Conservation (phyloP, 805 yeast species). For the Yarrowia hollandica region DNA sequence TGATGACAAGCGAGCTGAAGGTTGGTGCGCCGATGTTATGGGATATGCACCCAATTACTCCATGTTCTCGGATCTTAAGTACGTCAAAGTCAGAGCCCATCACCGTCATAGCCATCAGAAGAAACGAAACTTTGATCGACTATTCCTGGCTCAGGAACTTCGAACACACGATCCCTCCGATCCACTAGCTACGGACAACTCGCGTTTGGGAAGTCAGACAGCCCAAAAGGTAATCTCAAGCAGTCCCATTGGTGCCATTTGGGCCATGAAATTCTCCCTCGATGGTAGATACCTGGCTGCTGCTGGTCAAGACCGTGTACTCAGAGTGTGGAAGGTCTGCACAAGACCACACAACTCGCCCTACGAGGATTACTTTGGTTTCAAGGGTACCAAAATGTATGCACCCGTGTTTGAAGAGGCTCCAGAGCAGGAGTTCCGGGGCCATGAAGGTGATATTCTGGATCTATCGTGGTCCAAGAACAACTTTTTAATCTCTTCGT, state of each 20-base stretch:
- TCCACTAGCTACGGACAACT: neutral
- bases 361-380: neutral
- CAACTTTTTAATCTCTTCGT: conserved; percentile 73
- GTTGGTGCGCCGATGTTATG: conserved; percentile 39
- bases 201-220: neutral
- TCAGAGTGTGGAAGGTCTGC: conserved; percentile 75
- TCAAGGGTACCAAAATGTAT: conserved; percentile 40
- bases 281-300: conserved; percentile 85
- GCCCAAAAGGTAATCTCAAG: conserved; percentile 8
- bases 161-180: conserved; percentile 5
- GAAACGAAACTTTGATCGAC: conserved; percentile 38
- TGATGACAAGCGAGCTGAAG: conserved; percentile 34
- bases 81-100: conserved; percentile 41
- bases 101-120: conserved; percentile 33
- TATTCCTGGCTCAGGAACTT: conserved; percentile 43
- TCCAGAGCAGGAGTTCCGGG: conserved; percentile 61
- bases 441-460: conserved; percentile 71
- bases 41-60: conserved; percentile 36
- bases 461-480: conserved; percentile 86
- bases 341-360: conserved; percentile 18
- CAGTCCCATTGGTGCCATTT: conserved; percentile 51
- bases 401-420: conserved; percentile 78
- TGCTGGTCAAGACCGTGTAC: conserved; percentile 72
- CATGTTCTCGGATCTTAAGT: conserved; percentile 39
- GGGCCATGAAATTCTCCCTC: conserved; percentile 67